phyloP scores from a whole-genome alignment of 257 asterid genomes.

The Misopates orontium region DNA sequence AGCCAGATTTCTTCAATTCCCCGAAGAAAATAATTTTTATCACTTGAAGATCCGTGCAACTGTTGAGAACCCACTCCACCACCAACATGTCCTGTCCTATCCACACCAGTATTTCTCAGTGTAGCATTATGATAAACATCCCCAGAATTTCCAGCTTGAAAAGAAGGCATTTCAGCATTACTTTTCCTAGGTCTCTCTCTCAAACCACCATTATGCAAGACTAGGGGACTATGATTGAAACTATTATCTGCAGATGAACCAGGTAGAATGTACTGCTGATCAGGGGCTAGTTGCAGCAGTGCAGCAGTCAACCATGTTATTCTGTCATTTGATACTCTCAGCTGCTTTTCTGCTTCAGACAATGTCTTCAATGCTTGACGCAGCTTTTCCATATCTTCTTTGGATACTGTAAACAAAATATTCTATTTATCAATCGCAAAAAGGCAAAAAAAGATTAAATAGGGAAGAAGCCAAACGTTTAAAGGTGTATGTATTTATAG shows the following conservation, averaged over 20 bases:
- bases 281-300: conserved; percentile 91
- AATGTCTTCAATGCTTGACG: conserved; percentile 91
- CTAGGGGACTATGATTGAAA: conserved; percentile 63
- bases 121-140: conserved; percentile 36
- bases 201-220: conserved; percentile 36
- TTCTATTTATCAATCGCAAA: conserved; percentile 13
- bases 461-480: no score
- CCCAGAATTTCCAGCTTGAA: conserved; percentile 48
- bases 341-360: conserved; percentile 97
- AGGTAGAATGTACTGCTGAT: conserved; percentile 72
- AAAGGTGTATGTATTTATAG: no score
- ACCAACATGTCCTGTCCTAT: conserved; percentile 34
- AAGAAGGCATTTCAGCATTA: conserved; percentile 44
- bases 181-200: conserved; percentile 59
- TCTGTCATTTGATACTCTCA: conserved; percentile 81
- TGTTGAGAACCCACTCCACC: conserved; percentile 40
- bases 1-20: conserved; percentile 76
- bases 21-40: conserved; percentile 32
- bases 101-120: conserved; percentile 31
- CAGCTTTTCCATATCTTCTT: conserved; percentile 86
- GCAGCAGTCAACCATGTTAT: conserved; percentile 98
- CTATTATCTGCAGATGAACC: conserved; percentile 73
- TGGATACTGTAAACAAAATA: conserved; percentile 54
- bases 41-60: conserved; percentile 28
- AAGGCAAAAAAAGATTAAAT: background rate